Evolutionary conservation across 441 rosid genomes (phyloP).

Genomic region (Omphalea diandra): DNA sequence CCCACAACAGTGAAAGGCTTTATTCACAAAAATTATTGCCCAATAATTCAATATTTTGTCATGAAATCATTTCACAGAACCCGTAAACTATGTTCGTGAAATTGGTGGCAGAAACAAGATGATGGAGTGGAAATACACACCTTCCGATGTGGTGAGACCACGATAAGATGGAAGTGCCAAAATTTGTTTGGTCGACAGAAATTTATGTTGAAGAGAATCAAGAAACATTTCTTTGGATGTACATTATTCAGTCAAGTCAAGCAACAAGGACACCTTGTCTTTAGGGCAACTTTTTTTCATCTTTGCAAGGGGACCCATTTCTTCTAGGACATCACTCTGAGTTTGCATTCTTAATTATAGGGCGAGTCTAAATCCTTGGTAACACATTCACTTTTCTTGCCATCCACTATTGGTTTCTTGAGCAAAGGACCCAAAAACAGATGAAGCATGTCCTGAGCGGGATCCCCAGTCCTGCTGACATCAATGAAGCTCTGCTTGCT

Average conservation of each 20-base stretch:
- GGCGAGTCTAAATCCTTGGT: conserved; percentile 21
- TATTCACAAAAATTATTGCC: not conserved
- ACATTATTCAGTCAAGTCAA: conserved; percentile 35
- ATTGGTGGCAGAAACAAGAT: not conserved
- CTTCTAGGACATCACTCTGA: conserved; percentile 26
- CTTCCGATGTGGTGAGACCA: not conserved
- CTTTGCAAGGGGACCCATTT: conserved; percentile 28
- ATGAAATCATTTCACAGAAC: not conserved
- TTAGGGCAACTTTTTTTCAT: conserved; percentile 52
- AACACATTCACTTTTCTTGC: conserved; percentile 21
- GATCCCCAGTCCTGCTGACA: conserved; percentile 32
- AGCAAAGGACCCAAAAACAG: conserved; percentile 58
- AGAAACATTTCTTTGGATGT: not conserved
- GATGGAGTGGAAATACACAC: conserved; percentile 8
- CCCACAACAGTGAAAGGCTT: not conserved
- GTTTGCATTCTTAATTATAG: conserved; percentile 21
- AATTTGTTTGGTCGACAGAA: not conserved
- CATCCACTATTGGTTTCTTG: conserved; percentile 31
- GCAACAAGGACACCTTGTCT: conserved; percentile 45
- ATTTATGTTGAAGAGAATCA: not conserved
- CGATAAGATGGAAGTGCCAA: not conserved
- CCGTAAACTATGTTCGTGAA: not conserved
- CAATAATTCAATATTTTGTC: not conserved
- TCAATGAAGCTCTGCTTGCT: conserved; percentile 16
- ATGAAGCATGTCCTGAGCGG: conserved; percentile 58